These are phyloP conservation scores for Kodamaea fukazawae DNA, from an alignment of 805 yeast species.

Conservation along the genomic window DNA sequence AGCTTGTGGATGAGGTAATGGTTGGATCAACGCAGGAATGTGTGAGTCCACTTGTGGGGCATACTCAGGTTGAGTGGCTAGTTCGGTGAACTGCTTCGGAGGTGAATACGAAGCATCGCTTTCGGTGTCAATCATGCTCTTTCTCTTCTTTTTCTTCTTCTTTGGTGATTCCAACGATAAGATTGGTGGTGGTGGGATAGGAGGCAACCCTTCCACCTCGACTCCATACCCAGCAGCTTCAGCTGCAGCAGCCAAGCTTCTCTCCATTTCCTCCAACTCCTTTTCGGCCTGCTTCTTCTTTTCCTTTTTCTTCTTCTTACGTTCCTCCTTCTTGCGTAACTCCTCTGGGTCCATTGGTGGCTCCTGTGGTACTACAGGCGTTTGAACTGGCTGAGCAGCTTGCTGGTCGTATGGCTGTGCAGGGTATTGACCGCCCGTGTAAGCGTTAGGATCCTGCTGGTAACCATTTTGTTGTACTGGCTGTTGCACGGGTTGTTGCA, in stretches of 20 bases:
- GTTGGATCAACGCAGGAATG: no score
- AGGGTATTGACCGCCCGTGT: no score
- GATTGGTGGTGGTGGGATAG: slow-evolving; percentile 13
- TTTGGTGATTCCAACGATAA: slow-evolving; percentile 12
- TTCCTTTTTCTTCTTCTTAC: slow-evolving; percentile 16
- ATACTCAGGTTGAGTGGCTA: neutral
- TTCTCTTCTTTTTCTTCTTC: slow-evolving; percentile 14
- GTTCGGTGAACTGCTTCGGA: no score
- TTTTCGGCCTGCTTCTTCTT: slow-evolving; percentile 16
- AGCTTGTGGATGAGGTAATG: slow-evolving; percentile 5
- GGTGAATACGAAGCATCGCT: neutral
- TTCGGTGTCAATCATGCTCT: slow-evolving; percentile 3
- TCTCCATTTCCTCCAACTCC: slow-evolving; percentile 9
- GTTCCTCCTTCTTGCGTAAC: slow-evolving; percentile 13
- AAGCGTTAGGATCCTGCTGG: no score
- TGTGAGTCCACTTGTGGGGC: neutral
- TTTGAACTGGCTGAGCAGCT: no score
- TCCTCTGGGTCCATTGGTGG: slow-evolving; percentile 9
- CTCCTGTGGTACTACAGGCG: slow-evolving; percentile 1
- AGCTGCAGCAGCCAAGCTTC: slow-evolving; percentile 12
- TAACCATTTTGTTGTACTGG: neutral
- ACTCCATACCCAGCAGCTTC: slow-evolving; percentile 10
- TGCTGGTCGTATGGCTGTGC: neutral
- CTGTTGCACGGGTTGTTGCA: neutral
- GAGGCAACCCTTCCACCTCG: slow-evolving; percentile 7